Conservation (phyloP, 108 stramenopile genomes). For the Pseudonitzschia pungens region DNA sequence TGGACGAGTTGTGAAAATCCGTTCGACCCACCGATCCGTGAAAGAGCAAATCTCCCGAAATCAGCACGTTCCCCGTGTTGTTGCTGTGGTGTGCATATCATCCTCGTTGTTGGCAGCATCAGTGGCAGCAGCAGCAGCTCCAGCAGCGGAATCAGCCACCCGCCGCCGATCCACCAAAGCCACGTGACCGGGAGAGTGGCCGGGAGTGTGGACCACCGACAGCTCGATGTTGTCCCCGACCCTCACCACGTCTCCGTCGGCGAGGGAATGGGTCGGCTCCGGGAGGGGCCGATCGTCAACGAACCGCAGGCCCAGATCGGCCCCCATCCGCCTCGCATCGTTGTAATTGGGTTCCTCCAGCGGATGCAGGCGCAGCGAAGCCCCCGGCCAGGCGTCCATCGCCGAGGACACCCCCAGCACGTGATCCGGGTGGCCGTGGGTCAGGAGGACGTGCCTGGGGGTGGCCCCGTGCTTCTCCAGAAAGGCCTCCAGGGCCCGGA, state of each 20-base stretch:
- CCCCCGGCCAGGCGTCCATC: slow-evolving; percentile 27
- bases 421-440: slow-evolving; percentile 41
- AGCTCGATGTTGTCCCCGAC: slow-evolving; percentile 33
- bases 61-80: slow-evolving; percentile 19
- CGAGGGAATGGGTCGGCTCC: slow-evolving; percentile 29
- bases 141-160: no score
- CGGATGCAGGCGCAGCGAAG: slow-evolving; percentile 29
- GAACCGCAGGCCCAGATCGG: slow-evolving; percentile 19
- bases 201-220: slow-evolving; percentile 36
- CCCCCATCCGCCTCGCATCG: slow-evolving; percentile 12
- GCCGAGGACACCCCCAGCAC: slow-evolving; percentile 24
- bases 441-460: slow-evolving; percentile 27
- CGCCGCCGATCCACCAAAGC: slow-evolving; percentile 27
- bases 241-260: slow-evolving; percentile 22
- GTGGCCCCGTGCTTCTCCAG: slow-evolving; percentile 10
- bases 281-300: slow-evolving; percentile 20
- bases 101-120: background rate
- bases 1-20: slow-evolving; percentile 35
- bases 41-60: slow-evolving; percentile 40
- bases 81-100: background rate
- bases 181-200: slow-evolving; percentile 43
- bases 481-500: slow-evolving; percentile 21
- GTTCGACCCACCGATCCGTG: slow-evolving; percentile 46
- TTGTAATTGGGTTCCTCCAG: slow-evolving; percentile 33
- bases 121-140: no score